phyloP scores from a whole-genome alignment of 2,329 filamentous ascomycete species.

The Achaetomium macrosporum region DNA sequence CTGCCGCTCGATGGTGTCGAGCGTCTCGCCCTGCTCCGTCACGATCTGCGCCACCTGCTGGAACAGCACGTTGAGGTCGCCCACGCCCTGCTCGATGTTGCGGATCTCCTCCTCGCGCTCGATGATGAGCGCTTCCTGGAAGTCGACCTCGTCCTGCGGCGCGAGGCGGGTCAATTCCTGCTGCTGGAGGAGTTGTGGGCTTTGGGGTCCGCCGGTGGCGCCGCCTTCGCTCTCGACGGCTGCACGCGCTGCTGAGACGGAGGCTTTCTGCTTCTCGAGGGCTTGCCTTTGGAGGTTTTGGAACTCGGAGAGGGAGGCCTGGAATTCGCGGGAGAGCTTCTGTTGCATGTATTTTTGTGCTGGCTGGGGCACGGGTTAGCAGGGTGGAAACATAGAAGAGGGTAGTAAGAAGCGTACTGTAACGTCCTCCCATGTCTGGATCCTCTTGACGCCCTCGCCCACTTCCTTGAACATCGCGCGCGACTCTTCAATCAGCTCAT shows the following conservation, averaged over 20 bases:
- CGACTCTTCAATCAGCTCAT: conserved; percentile 80
- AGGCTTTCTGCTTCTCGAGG: conserved; percentile 87
- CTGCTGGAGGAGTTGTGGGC: conserved; percentile 49
- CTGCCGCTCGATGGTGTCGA: conserved; percentile 84
- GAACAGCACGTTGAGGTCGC: conserved; percentile 94
- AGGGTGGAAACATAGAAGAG: background rate
- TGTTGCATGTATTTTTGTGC: conserved; percentile 95
- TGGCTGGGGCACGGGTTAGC: conserved; percentile 51
- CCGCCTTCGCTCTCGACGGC: conserved; percentile 60
- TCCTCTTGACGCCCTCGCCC: conserved; percentile 87
- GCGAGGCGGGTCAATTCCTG: conserved; percentile 77
- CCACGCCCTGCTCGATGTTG: conserved; percentile 94
- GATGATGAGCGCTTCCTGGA: conserved; percentile 90
- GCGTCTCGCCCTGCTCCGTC: conserved; percentile 80
- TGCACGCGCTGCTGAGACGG: conserved; percentile 73
- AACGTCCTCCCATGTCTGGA: conserved; percentile 80
- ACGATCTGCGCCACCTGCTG: conserved; percentile 98
- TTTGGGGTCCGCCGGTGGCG: conserved; percentile 20
- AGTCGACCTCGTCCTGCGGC: conserved; percentile 91
- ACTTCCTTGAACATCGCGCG: conserved; percentile 83
- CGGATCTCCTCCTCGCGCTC: conserved; percentile 96
- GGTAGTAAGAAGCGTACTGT: conserved; percentile 51
- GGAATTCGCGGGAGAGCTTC: conserved; percentile 91
- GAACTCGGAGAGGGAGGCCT: conserved; percentile 82
- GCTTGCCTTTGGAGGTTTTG: conserved; percentile 85